phyloP scores from a whole-genome alignment of 1,284 basidiomycete genomes.

The Irpex rosettiformis region DNA sequence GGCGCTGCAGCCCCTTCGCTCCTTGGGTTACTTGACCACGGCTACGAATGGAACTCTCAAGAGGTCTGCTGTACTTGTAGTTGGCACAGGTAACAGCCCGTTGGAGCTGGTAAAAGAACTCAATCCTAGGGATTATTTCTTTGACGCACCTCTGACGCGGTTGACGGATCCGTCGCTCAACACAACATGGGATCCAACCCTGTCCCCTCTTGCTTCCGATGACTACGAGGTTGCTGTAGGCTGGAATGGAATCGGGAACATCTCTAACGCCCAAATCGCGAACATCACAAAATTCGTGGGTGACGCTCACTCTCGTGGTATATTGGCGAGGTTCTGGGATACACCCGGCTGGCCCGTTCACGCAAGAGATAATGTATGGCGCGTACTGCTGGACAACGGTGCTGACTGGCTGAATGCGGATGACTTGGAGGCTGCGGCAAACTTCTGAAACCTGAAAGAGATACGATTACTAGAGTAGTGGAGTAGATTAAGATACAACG shows the following conservation, averaged over 20 bases:
- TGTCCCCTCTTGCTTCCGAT: constrained; percentile 49
- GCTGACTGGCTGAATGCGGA: constrained; percentile 55
- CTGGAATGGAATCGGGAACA: constrained; percentile 44
- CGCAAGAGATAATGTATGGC: constrained; percentile 43
- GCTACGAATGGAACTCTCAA: constrained; percentile 39
- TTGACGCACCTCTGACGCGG: constrained; percentile 47
- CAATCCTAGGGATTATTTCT: constrained; percentile 47
- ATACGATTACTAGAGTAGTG: constrained; percentile 5
- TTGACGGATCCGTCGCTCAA: constrained; percentile 35
- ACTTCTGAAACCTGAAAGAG: constrained; percentile 27
- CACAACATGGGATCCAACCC: constrained; percentile 37
- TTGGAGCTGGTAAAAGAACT: constrained; percentile 42
- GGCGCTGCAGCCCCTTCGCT: constrained; percentile 45
- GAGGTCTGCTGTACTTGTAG: constrained; percentile 38
- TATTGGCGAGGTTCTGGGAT: constrained; percentile 51
- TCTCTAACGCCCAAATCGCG: constrained; percentile 35
- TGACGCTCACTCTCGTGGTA: constrained; percentile 43
- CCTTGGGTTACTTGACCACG: constrained; percentile 44
- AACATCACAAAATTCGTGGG: constrained; percentile 36
- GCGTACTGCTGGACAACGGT: constrained; percentile 38
- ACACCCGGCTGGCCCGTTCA: constrained; percentile 47
- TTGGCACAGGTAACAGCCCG: constrained; percentile 58
- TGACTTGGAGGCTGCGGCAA: constrained; percentile 43
- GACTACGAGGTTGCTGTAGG: constrained; percentile 45
- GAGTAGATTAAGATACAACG: constrained; percentile 14